Base-by-base conservation (phyloP, 768 basidiomycete genomes). In the Hemileccinum impolitum region DNA sequence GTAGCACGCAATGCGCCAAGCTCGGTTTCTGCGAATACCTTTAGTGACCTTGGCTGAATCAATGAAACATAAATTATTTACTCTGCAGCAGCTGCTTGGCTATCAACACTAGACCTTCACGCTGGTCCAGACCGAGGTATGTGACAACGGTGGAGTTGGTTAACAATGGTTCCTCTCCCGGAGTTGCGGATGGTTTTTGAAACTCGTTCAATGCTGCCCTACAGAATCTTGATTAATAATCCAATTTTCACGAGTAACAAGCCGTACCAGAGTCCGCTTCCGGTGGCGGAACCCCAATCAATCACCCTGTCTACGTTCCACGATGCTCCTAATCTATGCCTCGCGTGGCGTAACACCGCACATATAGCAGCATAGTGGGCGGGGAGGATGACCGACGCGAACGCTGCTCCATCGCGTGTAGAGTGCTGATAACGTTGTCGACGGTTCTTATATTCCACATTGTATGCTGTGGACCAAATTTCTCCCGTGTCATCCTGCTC, bases 211-310 rank as follows among this genome's bases (percentile, higher is more conserved):
- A 57, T 13, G 84, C 72, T 36, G 86, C 89, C 88, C 87, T 90
- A 45, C 23, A 43, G 43, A 42, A 48, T 31, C 19, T 19, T 54
- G 45, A 53, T 56, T 41, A 57, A 48, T 39, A 58, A 25, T 26
- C 26, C 17, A 45, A 38, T 25, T 35, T 14, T 15, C 34, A 35
- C 31, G 47, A 34, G 38, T 1, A 28, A 49, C 21, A 55, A 45
- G 41, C 57, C 75, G 32, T 59, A 93, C 92, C 93, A 94, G 25
- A 94, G 75, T 2, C 84, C 90, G 58, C 85, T 88, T 11, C 90
- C 92, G 0, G 85, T 82, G 9, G 82, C 91, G 45, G 85, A 76
- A 11, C 93, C 92, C 85, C 88, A 94, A 58, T 95, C 92, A 36
- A 92, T 72, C 11, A 95, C 71, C 30, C 71, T 76, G 23, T 82